A percentile compares a stretch with the other conserved stretches of the same genome.
Evolutionary conservation across 352 stramenopile genomes (phyloP).

Genomic region (Phytophthora pinifolia): DNA sequence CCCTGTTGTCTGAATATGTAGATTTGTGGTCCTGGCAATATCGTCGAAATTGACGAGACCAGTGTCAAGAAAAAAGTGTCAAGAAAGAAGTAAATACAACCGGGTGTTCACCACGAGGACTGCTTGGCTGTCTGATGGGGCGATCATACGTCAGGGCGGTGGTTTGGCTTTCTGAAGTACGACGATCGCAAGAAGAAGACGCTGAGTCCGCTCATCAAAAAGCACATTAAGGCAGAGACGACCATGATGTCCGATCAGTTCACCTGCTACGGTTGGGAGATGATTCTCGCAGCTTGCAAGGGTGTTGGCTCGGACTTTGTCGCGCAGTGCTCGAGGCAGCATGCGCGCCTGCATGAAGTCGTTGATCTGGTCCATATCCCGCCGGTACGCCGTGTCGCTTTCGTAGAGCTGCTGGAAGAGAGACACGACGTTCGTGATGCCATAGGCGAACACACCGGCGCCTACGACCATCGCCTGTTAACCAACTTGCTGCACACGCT

Average conservation of each 20-base stretch:
- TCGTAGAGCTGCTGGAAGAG: constrained; percentile 80
- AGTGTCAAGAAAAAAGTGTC: constrained; percentile 4
- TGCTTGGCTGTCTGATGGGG: constrained; percentile 1
- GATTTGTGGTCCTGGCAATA: background rate
- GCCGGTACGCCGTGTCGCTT: constrained; percentile 58
- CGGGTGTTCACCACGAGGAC: background rate
- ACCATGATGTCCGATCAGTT: no score
- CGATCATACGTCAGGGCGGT: background rate
- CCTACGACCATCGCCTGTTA: constrained; percentile 76
- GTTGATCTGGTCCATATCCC: constrained; percentile 82
- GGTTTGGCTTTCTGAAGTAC: constrained; percentile 7
- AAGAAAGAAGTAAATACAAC: constrained; percentile 3
- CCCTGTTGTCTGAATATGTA: no score
- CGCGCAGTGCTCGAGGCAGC: constrained; percentile 61
- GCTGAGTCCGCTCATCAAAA: no score
- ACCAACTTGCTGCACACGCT: no score
- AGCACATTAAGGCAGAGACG: no score
- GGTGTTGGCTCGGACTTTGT: constrained; percentile 79
- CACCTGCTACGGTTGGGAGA: no score
- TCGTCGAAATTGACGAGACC: background rate
- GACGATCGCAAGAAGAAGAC: constrained; percentile 2
- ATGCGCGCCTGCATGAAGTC: constrained; percentile 68
- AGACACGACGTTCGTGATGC: constrained; percentile 81
- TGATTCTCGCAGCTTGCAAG: no score
- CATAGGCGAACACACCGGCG: constrained; percentile 82